These are phyloP conservation scores for Ceratobasidium theobromae DNA, from an alignment of 1,284 basidiomycete genomes.

Conservation along the genomic window DNA sequence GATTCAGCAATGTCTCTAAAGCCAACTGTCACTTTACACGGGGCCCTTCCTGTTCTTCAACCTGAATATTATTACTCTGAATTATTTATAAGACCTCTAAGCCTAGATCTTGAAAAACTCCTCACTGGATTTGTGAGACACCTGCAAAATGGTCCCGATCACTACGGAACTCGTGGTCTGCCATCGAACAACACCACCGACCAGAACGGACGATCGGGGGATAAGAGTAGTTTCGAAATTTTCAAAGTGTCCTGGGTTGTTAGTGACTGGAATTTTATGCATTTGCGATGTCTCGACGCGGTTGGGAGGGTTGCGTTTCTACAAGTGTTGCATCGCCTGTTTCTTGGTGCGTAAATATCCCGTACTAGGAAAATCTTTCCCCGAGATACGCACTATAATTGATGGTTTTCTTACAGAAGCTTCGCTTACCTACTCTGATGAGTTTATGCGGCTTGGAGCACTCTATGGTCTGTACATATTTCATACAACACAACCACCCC, in stretches of 20 bases:
- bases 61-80: constrained; percentile 23
- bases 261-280: constrained; percentile 23
- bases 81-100: constrained; percentile 5
- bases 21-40: constrained; percentile 25
- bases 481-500: constrained; percentile 17
- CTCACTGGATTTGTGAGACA: constrained; percentile 15
- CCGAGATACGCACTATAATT: neutral
- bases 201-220: constrained; percentile 10
- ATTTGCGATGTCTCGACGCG: constrained; percentile 29
- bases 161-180: constrained; percentile 1
- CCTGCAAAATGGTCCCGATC: constrained; percentile 26
- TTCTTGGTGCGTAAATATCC: constrained; percentile 15
- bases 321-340: constrained; percentile 20
- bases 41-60: constrained; percentile 17
- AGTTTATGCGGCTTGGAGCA: constrained; percentile 12
- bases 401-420: constrained; percentile 1
- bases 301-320: constrained; percentile 22
- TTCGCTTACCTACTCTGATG: neutral
- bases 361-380: neutral
- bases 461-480: constrained; percentile 28
- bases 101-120: constrained; percentile 19
- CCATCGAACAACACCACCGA: constrained; percentile 17
- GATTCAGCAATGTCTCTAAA: constrained; percentile 26
- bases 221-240: constrained; percentile 11
- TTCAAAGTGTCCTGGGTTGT: constrained; percentile 22